Conservation (phyloP, 75 land plant species). For the Adiantum capillusveneris region DNA sequence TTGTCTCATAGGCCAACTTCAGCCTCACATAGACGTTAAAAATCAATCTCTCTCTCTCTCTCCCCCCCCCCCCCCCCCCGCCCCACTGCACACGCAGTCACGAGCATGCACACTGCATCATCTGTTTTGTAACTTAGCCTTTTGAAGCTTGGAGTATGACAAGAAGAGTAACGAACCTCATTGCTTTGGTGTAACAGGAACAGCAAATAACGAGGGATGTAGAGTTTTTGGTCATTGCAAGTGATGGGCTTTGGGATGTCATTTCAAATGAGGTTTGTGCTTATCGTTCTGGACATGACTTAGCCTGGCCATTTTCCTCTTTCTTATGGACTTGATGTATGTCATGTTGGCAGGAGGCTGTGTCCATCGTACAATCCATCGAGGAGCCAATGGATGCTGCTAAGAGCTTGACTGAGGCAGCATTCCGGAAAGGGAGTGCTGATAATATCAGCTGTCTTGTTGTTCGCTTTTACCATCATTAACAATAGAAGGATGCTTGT, state of each 20-base stretch:
- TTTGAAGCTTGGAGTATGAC: no score
- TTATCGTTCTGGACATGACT: no score
- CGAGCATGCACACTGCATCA: no score
- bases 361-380: conserved; percentile 37
- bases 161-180: no score
- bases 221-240: conserved; percentile 18
- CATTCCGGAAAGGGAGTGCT: conserved; percentile 48
- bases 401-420: conserved; percentile 41
- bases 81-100: no score
- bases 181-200: conserved; percentile 7
- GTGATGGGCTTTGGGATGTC: conserved; percentile 21
- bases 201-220: conserved; percentile 11
- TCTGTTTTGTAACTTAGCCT: no score
- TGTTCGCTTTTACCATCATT: conserved; percentile 55
- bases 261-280: conserved; percentile 14
- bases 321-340: no score
- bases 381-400: conserved; percentile 52
- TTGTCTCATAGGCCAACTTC: no score
- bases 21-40: no score
- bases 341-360: conserved; percentile 68
- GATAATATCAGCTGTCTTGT: conserved; percentile 70
- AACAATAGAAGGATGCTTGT: neutral
- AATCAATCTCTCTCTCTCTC: no score
- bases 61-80: no score
- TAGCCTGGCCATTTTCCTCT: no score